Percentiles rank a stretch among this genome's conserved stretches.
Conservation (phyloP, 768 basidiomycete species). For the Phaeotremella fagi region DNA sequence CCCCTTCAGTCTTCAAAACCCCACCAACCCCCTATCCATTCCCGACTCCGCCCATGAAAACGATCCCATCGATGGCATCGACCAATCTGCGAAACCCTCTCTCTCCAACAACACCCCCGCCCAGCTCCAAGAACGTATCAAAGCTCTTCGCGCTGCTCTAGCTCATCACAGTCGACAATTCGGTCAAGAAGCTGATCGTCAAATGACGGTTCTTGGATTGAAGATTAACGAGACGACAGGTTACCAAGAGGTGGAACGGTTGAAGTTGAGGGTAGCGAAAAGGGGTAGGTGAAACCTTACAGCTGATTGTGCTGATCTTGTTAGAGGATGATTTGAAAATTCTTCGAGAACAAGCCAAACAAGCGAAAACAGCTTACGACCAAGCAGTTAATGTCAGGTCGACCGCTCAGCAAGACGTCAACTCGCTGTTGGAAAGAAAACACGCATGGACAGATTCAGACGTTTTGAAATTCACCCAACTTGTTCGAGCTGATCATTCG, state of each 20-base stretch:
- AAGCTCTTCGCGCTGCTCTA: not conserved
- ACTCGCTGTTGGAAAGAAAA: conserved; percentile 90
- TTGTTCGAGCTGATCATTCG: conserved; percentile 84
- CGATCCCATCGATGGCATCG: not conserved
- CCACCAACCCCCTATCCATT: too few relatives aligned
- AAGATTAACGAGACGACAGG: conserved; percentile 84
- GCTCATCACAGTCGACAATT: not conserved
- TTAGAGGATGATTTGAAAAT: conserved; percentile 69
- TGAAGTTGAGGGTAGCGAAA: conserved; percentile 61
- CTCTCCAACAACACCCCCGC: not conserved
- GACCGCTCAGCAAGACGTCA: conserved; percentile 87
- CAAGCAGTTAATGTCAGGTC: conserved; percentile 73
- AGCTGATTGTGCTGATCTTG: conserved; percentile 4
- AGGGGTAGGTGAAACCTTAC: conserved; percentile 60
- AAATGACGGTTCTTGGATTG: conserved; percentile 68
- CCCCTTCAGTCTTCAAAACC: too few relatives aligned
- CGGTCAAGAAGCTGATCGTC: conserved; percentile 31
- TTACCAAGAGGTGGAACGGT: conserved; percentile 72
- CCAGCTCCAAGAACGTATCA: not conserved
- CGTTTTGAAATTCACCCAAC: conserved; percentile 76
- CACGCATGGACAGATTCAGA: conserved; percentile 86
- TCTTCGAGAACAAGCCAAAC: conserved; percentile 62
- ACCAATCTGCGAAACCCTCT: not conserved
- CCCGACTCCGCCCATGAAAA: not conserved
- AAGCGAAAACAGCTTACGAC: conserved; percentile 72